Evolutionary conservation across 2,329 filamentous ascomycete species (phyloP).

Genomic region (Geosmithia putterillii): DNA sequence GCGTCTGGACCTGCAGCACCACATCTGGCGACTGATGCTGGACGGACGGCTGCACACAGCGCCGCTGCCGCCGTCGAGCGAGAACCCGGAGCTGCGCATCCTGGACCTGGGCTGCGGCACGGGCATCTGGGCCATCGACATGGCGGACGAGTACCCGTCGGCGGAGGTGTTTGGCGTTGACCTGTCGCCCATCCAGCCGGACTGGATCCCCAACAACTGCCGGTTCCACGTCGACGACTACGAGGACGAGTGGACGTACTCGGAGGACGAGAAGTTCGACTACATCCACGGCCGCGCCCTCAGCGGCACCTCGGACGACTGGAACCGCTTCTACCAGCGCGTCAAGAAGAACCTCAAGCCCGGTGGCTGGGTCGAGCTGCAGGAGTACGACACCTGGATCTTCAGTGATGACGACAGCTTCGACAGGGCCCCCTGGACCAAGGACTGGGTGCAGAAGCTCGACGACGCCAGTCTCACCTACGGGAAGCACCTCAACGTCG

Average conservation of each 20-base stretch:
- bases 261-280: slow-evolving; percentile 12
- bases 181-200: slow-evolving; percentile 29
- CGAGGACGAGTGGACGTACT: slow-evolving; percentile 39
- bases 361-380: slow-evolving; percentile 23
- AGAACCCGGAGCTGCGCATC: slow-evolving; percentile 20
- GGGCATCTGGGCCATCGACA: slow-evolving; percentile 19
- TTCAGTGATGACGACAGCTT: slow-evolving; percentile 25
- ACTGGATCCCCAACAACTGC: slow-evolving; percentile 42
- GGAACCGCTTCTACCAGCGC: slow-evolving; percentile 16
- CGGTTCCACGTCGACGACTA: slow-evolving; percentile 47
- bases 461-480: slow-evolving; percentile 20
- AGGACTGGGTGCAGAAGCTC: slow-evolving; percentile 23
- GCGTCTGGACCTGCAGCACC: slow-evolving; percentile 24
- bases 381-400: slow-evolving; percentile 24
- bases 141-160: slow-evolving; percentile 10
- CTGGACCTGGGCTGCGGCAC: slow-evolving; percentile 32
- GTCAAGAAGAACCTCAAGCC: slow-evolving; percentile 16
- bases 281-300: slow-evolving; percentile 18
- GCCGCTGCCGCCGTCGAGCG: slow-evolving; percentile 13
- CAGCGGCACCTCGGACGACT: slow-evolving; percentile 16
- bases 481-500: slow-evolving; percentile 25
- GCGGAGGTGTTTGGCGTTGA: slow-evolving; percentile 25
- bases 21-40: slow-evolving; percentile 17
- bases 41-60: slow-evolving; percentile 21
- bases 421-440: slow-evolving; percentile 22